Percentiles rank a stretch among this genome's conserved stretches.
Evolutionary conservation across 2,329 filamentous ascomycete genomes (phyloP).

Genomic region (Fusarium sp.): DNA sequence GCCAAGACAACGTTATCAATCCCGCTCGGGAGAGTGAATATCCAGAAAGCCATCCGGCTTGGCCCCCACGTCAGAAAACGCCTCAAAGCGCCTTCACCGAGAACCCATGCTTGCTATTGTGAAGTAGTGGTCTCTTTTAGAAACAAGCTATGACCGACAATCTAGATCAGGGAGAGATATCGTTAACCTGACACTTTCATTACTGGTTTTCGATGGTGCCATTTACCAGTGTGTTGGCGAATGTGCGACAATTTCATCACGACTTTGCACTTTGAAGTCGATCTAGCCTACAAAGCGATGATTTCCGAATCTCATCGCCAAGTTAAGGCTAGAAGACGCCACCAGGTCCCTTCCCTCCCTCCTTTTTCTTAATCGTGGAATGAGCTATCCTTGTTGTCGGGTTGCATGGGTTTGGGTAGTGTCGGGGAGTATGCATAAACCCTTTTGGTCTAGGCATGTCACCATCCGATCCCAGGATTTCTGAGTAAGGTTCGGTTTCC

Average conservation of each 20-base stretch:
- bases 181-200: neutral
- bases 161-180: neutral
- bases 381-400: conserved; percentile 31
- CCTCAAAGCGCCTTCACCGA: conserved; percentile 12
- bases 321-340: neutral
- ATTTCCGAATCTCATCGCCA: conserved; percentile 23
- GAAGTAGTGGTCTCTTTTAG: conserved; percentile 2
- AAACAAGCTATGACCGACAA: neutral
- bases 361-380: conserved; percentile 5
- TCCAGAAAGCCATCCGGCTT: conserved; percentile 12
- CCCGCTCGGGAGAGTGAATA: conserved; percentile 9
- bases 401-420: conserved; percentile 30
- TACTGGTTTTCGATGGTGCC: conserved; percentile 32
- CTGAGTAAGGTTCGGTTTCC: neutral
- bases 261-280: conserved; percentile 2
- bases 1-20: conserved; percentile 17
- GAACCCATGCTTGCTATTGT: conserved; percentile 15
- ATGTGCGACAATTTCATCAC: conserved; percentile 21
- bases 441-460: neutral
- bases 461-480: neutral
- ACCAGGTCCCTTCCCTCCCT: neutral
- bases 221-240: conserved; percentile 31
- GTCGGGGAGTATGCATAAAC: conserved; percentile 39
- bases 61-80: conserved; percentile 26
- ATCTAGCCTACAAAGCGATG: conserved; percentile 1